Evolutionary conservation across 1,139 yeast species (phyloP).

Genomic region (Taiozyma sp.): DNA sequence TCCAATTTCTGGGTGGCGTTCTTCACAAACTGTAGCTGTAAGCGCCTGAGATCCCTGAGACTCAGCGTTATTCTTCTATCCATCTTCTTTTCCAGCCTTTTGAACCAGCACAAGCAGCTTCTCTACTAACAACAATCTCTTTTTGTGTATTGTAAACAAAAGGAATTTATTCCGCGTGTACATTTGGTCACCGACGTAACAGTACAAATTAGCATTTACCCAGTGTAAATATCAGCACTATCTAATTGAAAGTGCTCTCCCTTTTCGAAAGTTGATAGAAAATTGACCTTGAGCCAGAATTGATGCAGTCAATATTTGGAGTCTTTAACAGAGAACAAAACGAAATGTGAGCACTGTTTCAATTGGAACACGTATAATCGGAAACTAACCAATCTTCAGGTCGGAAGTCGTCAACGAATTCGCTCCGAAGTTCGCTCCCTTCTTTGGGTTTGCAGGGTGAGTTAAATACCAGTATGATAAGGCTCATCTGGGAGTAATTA

Average conservation of each 20-base stretch:
- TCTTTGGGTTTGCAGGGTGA: conserved; percentile 87
- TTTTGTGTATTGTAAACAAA: background rate
- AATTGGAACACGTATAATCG: background rate
- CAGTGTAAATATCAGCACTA: background rate
- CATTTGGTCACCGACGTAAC: background rate
- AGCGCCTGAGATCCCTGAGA: conserved; percentile 40
- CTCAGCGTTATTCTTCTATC: conserved; percentile 28
- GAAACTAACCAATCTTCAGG: conserved; percentile 12
- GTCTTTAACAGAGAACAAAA: background rate
- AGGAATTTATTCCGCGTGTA: background rate
- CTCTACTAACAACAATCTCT: too few species aligned
- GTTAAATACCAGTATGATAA: conserved; percentile 13
- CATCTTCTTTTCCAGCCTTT: background rate
- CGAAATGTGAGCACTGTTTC: background rate
- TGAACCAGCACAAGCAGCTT: background rate
- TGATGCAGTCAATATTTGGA: background rate
- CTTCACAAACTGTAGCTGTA: conserved; percentile 37
- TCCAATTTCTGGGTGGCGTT: conserved; percentile 38
- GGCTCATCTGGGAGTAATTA: background rate
- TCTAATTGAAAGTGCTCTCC: background rate
- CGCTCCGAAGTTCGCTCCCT: conserved; percentile 87
- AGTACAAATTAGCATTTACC: too few species aligned
- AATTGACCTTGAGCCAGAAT: background rate
- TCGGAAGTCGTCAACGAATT: conserved; percentile 41
- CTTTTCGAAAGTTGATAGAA: background rate